Conservation (phyloP, 2,329 filamentous ascomycete species). For the Fusarium bactridioides region DNA sequence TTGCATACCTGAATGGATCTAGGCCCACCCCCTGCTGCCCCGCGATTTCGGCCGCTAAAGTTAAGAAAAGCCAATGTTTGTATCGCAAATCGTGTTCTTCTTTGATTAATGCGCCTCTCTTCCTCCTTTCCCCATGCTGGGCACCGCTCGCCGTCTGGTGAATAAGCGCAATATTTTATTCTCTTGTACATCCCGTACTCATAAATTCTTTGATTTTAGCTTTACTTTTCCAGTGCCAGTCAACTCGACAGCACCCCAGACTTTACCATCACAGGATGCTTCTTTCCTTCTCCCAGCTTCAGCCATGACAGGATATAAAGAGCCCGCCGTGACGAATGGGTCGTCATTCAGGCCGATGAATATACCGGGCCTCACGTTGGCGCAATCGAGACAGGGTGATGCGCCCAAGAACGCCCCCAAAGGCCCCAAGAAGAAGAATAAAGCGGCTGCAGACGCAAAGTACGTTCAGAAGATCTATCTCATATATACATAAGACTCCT, state of each 20-base stretch:
- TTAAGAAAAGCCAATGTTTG: not conserved
- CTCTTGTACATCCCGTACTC: not conserved
- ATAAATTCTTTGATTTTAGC: not conserved
- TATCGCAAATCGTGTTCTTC: conserved; percentile 1
- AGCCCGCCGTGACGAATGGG: not conserved
- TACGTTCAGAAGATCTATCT: not conserved
- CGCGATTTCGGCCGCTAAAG: conserved; percentile 10
- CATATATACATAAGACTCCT: not conserved
- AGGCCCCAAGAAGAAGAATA: not conserved
- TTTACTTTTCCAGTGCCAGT: not conserved
- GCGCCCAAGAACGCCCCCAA: not conserved
- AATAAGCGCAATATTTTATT: not conserved
- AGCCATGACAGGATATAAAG: conserved; percentile 19
- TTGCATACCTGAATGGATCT: not conserved
- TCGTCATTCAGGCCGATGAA: not conserved
- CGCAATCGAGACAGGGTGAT: not conserved
- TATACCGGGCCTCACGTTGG: conserved; percentile 34
- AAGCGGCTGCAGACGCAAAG: not conserved
- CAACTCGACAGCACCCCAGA: not conserved
- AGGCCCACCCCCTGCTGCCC: conserved; percentile 1
- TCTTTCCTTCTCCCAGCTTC: not conserved
- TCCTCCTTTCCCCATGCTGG: conserved; percentile 10
- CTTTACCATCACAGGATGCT: conserved; percentile 16
- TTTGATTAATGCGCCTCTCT: not conserved
- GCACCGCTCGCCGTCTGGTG: not conserved